Evolutionary conservation across 768 basidiomycete species (phyloP).

Genomic region (Flagelloscypha sp.): DNA sequence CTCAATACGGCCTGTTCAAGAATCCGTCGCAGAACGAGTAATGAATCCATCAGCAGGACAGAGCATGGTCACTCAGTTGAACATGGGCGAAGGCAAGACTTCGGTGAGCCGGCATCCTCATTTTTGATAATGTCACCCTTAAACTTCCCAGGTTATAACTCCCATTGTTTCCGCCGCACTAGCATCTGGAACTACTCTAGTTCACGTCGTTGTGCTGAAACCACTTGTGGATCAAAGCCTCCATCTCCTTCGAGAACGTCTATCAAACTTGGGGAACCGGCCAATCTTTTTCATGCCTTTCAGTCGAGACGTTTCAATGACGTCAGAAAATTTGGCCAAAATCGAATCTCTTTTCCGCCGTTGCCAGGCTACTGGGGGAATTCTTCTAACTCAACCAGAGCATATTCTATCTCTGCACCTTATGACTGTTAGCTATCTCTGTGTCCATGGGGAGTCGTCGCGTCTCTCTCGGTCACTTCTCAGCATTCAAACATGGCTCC

Average conservation of each 20-base stretch:
- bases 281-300: conserved; percentile 21
- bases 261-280: conserved; percentile 18
- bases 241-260: conserved; percentile 14
- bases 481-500: conserved; percentile 12
- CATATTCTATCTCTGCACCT: conserved; percentile 23
- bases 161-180: conserved; percentile 16
- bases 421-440: conserved; percentile 12
- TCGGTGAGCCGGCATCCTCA: conserved; percentile 16
- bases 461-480: conserved; percentile 4
- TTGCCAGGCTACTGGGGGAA: conserved; percentile 14
- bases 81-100: conserved; percentile 27
- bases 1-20: conserved; percentile 20
- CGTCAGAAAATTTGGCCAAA: neutral
- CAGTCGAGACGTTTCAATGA: neutral
- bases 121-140: no score
- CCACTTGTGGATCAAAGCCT: conserved; percentile 20
- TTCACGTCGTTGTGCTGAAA: conserved; percentile 22
- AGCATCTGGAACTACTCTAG: conserved; percentile 14
- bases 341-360: conserved; percentile 8
- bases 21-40: conserved; percentile 22
- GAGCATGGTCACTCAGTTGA: conserved; percentile 19
- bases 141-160: conserved; percentile 11
- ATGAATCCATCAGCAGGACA: conserved; percentile 15
- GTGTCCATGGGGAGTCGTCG: neutral
- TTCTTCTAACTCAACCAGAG: conserved; percentile 22